Evolutionary conservation across 805 yeast genomes (phyloP).

Genomic region (Tetrapisispora fleetii): DNA sequence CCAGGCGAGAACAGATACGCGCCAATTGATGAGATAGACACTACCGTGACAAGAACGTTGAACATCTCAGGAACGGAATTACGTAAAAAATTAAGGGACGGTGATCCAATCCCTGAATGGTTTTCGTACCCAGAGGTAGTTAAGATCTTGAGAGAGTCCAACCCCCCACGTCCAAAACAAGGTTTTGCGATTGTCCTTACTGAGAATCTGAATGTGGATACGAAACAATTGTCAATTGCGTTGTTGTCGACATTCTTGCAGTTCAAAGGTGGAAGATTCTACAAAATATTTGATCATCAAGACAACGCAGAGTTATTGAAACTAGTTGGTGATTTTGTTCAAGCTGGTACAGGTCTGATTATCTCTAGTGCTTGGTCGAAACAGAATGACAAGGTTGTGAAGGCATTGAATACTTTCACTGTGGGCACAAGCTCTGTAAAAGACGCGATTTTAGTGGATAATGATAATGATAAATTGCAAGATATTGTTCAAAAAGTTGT

Average conservation of each 20-base stretch:
- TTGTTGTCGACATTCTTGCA: constrained; percentile 86
- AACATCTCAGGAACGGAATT: constrained; percentile 93
- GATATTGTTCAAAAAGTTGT: constrained; percentile 69
- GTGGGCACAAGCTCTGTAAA: constrained; percentile 36
- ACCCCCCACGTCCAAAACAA: constrained; percentile 84
- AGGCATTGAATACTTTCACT: constrained; percentile 31
- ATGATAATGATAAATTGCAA: constrained; percentile 46
- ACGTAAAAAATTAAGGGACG: constrained; percentile 76
- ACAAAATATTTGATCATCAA: constrained; percentile 39
- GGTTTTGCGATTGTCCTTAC: constrained; percentile 74
- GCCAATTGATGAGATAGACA: constrained; percentile 83
- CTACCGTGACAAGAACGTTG: constrained; percentile 62
- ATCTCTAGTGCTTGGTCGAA: constrained; percentile 33
- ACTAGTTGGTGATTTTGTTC: constrained; percentile 30
- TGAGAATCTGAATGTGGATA: constrained; percentile 49
- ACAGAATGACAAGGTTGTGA: constrained; percentile 4
- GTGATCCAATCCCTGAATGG: constrained; percentile 90
- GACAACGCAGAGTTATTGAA: constrained; percentile 66
- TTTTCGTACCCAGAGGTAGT: constrained; percentile 96
- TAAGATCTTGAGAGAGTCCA: constrained; percentile 76
- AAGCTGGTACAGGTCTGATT: constrained; percentile 89
- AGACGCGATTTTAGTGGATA: constrained; percentile 50
- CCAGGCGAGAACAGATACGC: constrained; percentile 94
- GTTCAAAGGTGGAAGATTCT: constrained; percentile 71
- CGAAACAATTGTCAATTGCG: constrained; percentile 65